Evolutionary conservation across 2,329 filamentous ascomycete genomes (phyloP), one percentile per base, ranked within the genome.

Genomic region (Pseudonectria buxi): DNA sequence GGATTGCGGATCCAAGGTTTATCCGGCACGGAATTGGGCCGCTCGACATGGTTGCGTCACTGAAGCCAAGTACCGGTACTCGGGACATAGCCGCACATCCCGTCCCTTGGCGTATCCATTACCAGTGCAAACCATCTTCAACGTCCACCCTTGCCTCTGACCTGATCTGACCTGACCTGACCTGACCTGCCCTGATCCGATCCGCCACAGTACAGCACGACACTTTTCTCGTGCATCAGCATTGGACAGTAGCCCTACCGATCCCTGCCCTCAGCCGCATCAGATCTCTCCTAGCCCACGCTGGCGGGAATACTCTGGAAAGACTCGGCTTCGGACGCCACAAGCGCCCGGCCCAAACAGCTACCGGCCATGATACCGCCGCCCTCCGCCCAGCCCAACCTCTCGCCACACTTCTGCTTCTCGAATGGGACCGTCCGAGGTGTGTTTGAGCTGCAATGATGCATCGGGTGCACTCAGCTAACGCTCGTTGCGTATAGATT

Each of bases 331-430:
- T 47, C 59, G 56, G 61, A 61, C 54, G 59, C 59, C 54, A 56
- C 57, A 46, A 46, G 45, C 37, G 41, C 45, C 45, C 49, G 45
- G 39, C 48, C 49, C 31, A 44, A 54, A 40, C 44, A 46, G 44
- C 53, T 52, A 44, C 49, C 39, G 31, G 55, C 59, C 49, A 68
- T 54, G 46, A 75, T 74, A 72, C 62, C 64, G 29, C 59, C 65
- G 40, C 60, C 64, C 27, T 59, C 65, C n/a, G 38, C 52, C 10
- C 56, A 59, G 37, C 79, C 79, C 34, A 58, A 53, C 22, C 64
- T 88, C 43, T 83, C 75, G 40, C 83, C 81, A 29, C 81, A 85
- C 57, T 86, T 88, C 54, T 92, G 85, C 61, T 89, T 88, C 59
- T 81, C 81, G 10, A 78, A 80, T 35, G 70, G 73, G 30, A 71